These are phyloP conservation scores for Xylaria castorea DNA, from an alignment of 495 filamentous ascomycete species.

Conservation along the genomic window DNA sequence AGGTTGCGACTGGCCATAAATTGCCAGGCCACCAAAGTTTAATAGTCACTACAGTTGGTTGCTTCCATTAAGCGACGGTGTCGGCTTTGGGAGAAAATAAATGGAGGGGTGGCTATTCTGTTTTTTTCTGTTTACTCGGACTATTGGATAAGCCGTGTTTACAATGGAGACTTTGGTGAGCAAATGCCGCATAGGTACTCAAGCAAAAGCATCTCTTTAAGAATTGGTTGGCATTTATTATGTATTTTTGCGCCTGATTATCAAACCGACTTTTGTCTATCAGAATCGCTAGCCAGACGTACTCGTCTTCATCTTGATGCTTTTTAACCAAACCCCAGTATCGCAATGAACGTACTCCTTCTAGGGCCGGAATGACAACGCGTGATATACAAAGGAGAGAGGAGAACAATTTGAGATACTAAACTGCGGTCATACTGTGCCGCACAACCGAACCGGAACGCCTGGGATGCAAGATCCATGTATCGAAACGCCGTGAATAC, in stretches of 20 bases:
- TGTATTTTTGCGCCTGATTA: background rate
- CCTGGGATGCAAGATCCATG: conserved; percentile 10
- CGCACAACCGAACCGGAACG: conserved; percentile 11
- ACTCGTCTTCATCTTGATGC: background rate
- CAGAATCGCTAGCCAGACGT: background rate
- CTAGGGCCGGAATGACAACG: background rate
- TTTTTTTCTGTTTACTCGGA: background rate
- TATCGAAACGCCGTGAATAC: background rate
- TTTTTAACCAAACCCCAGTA: background rate
- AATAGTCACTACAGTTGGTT: conserved; percentile 10
- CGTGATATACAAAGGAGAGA: conserved; percentile 7
- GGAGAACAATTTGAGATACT: background rate
- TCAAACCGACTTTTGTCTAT: conserved; percentile 9
- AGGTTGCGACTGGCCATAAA: background rate
- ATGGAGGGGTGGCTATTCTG: background rate
- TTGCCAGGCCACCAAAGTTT: conserved; percentile 1
- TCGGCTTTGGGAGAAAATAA: background rate
- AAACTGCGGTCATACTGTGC: background rate
- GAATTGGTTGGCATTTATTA: background rate
- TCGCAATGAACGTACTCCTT: background rate
- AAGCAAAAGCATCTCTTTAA: background rate
- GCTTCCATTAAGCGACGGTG: conserved; percentile 6
- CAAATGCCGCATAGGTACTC: background rate
- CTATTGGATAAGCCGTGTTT: background rate
- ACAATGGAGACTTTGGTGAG: background rate